A percentile compares a stretch with the other conserved stretches of the same genome.
Conservation (phyloP, 306 rosid species). For the Cyamopsis tetragonoloba region DNA sequence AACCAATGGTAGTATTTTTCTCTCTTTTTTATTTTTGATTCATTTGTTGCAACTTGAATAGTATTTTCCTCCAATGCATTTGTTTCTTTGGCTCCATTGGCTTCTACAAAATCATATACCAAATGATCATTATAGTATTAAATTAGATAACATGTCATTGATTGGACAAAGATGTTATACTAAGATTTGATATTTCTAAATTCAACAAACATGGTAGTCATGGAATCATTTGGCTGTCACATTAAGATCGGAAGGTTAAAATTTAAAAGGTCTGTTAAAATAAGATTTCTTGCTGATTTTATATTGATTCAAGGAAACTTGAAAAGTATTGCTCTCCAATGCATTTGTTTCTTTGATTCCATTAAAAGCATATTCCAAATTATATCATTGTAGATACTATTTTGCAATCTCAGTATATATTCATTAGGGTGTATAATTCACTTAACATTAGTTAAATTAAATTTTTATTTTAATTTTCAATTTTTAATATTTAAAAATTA, state of each 20-base stretch:
- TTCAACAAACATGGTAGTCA: too few species aligned
- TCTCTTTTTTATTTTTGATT: not conserved
- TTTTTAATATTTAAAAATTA: too few species aligned
- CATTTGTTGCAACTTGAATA: not conserved
- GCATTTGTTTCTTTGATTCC: constrained; percentile 16
- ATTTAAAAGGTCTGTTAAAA: too few species aligned
- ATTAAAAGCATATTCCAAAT: not conserved
- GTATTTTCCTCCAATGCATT: not conserved
- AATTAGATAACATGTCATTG: not conserved
- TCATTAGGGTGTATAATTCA: too few species aligned
- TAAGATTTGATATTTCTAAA: too few species aligned
- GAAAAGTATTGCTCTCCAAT: not conserved
- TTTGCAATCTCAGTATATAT: too few species aligned
- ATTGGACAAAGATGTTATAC: not conserved
- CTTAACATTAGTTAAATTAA: too few species aligned
- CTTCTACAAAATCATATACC: not conserved
- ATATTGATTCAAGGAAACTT: not conserved
- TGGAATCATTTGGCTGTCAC: too few species aligned
- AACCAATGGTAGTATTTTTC: constrained; percentile 20
- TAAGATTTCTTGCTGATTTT: not conserved
- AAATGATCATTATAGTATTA: not conserved
- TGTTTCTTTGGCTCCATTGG: constrained; percentile 16
- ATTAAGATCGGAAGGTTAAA: too few species aligned
- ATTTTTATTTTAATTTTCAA: too few species aligned
- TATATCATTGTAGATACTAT: not conserved